Base-by-base conservation (phyloP, 306 rosid genomes). In the Vigna unguiculata region DNA sequence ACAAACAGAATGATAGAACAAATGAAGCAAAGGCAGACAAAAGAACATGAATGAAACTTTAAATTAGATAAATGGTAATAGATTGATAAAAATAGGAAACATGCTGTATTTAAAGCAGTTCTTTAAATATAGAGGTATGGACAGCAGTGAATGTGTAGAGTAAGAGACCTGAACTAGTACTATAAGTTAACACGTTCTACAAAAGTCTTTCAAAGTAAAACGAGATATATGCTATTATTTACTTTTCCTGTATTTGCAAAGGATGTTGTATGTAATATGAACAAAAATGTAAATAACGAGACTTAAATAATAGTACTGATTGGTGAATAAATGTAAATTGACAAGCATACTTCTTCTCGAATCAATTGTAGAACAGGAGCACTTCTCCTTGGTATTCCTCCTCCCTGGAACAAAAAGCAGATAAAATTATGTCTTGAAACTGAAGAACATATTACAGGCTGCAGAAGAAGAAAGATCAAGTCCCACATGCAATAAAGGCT, bases 321-420 rank as follows among this genome's bases (percentile, higher is more conserved):
- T 25, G 64, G 41, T 60, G 43, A 74, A 57, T 73, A 60, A 70
- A 57, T 25, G 47, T 25, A 69, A 71, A 75, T 70, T 59, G 77
- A 77, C 66, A 79, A 55, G 51, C 88, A 19, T 88, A 95, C 98
- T 81, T 95, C 98, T 92, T 95, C 98, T 25, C 97, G 97, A 72
- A 95, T 84, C 73, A 25, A 76, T 78, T 90, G 84, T 48, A 95
- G 87, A 74, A 85, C 67, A 13, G 97, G 98, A 7, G 97, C 98
- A 75, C 88, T 89, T 84, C 98, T 88, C 85, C 98, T 86, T 19
- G 98, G 90, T 79, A 92, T 89, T 77, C 99, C 99, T 32, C 91
- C 97, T 74, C 96, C 96, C 99, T 92, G 83, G 67, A 78, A 85
- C 69, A 59, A 43, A 73, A 68, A 83, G 51, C 14, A 83, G 57